Conservation (phyloP, 257 asterid genomes). For the Solanum phureja region DNA sequence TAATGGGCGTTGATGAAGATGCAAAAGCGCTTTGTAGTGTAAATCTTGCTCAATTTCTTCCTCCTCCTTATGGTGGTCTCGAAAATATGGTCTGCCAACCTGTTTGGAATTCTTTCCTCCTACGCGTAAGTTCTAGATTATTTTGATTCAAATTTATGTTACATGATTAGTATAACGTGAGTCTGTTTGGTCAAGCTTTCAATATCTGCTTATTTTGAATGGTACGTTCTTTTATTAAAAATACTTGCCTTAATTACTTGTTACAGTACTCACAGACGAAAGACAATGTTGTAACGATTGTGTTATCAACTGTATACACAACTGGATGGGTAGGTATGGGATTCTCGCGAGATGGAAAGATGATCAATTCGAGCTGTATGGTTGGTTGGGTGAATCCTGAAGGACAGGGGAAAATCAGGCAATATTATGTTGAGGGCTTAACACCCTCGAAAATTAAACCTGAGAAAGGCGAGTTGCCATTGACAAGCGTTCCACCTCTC, state of each 20-base stretch:
- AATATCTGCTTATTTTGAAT: neutral
- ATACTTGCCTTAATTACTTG: neutral
- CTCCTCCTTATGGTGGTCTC: slow-evolving; percentile 65
- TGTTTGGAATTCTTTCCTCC: slow-evolving; percentile 71
- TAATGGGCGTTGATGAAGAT: neutral
- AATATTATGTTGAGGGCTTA: slow-evolving; percentile 11
- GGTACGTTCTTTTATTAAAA: neutral
- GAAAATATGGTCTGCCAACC: slow-evolving; percentile 69
- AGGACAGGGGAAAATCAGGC: neutral
- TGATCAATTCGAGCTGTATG: slow-evolving; percentile 9
- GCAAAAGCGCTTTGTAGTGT: slow-evolving; percentile 34
- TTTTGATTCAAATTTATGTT: too few species aligned
- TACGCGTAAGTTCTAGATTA: slow-evolving; percentile 35
- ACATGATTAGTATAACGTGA: neutral
- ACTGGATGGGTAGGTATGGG: slow-evolving; percentile 15
- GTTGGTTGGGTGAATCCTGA: slow-evolving; percentile 27
- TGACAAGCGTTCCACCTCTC: slow-evolving; percentile 6
- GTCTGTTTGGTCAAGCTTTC: neutral
- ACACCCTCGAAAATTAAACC: slow-evolving; percentile 57
- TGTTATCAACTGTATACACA: slow-evolving; percentile 6
- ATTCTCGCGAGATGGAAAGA: slow-evolving; percentile 3
- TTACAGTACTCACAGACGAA: slow-evolving; percentile 10
- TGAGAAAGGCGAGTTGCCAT: slow-evolving; percentile 67
- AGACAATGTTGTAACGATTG: slow-evolving; percentile 1
- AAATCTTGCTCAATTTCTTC: slow-evolving; percentile 62